A percentile compares a stretch with the other conserved stretches of the same genome.
These are phyloP conservation scores for Botrytis sinoallii DNA, from an alignment of 2,329 filamentous ascomycete genomes.

Conservation along the genomic window DNA sequence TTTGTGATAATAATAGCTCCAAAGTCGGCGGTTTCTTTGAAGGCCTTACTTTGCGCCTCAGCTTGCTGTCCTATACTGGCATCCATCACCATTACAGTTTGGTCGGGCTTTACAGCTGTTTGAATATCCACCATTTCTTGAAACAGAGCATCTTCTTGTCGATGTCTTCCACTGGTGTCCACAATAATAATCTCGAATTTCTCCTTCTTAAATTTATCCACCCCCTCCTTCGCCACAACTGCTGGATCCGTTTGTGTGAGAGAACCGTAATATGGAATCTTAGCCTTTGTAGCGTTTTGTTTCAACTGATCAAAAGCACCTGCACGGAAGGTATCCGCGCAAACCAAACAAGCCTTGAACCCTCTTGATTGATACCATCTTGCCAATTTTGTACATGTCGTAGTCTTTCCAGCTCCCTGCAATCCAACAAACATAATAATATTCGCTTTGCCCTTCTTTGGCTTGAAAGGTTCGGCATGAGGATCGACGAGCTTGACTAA, in stretches of 20 bases:
- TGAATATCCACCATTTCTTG: constrained; percentile 98
- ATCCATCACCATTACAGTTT: constrained; percentile 98
- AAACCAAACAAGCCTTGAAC: constrained; percentile 90
- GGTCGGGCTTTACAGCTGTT: constrained; percentile 81
- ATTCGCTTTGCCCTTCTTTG: constrained; percentile 92
- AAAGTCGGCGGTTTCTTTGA: constrained; percentile 96
- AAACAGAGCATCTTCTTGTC: constrained; percentile 92
- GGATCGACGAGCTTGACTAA: constrained; percentile 94
- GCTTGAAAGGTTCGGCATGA: constrained; percentile 91
- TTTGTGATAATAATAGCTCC: constrained; percentile 99
- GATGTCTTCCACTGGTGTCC: constrained; percentile 91
- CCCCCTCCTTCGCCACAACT: constrained; percentile 88
- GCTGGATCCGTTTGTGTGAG: constrained; percentile 95
- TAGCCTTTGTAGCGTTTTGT: constrained; percentile 97
- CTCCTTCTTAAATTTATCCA: constrained; percentile 99
- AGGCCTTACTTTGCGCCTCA: constrained; percentile 89
- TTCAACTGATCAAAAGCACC: constrained; percentile 98
- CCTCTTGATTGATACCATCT: constrained; percentile 91
- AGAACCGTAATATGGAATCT: constrained; percentile 97
- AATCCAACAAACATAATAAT: constrained; percentile 99
- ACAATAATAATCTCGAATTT: constrained; percentile 98
- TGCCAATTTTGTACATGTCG: constrained; percentile 94
- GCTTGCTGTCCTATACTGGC: constrained; percentile 95
- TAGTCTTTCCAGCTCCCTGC: constrained; percentile 97
- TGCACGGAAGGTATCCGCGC: constrained; percentile 96